These are phyloP conservation scores for Podaxis pistillaris DNA, from an alignment of 768 basidiomycete genomes.

Conservation along the genomic window DNA sequence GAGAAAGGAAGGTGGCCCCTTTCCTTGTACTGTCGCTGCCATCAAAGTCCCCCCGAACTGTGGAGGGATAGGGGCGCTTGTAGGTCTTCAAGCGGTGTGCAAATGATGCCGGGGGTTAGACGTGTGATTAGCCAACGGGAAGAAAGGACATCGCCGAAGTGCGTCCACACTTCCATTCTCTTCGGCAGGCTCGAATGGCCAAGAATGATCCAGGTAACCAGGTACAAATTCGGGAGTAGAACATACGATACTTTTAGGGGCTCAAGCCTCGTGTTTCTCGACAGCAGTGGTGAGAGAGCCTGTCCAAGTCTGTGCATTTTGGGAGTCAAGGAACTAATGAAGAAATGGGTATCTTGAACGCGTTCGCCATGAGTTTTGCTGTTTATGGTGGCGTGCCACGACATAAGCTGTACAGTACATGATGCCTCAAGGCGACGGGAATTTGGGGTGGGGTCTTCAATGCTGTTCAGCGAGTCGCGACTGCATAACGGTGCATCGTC, in stretches of 20 bases:
- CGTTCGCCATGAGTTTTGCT: background rate
- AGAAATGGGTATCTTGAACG: background rate
- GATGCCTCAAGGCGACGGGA: background rate
- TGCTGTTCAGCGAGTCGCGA: no score
- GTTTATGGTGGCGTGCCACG: background rate
- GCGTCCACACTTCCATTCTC: background rate
- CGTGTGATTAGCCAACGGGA: background rate
- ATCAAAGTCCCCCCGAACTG: background rate
- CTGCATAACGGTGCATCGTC: background rate
- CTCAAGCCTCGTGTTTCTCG: background rate
- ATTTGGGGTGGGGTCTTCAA: no score
- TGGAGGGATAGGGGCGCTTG: background rate
- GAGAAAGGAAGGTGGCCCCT: background rate
- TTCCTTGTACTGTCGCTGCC: background rate
- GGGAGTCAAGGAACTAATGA: background rate
- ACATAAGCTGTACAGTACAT: background rate
- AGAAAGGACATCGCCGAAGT: background rate
- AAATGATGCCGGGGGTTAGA: background rate
- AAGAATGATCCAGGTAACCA: no score
- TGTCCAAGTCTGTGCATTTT: background rate
- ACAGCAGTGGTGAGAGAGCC: background rate
- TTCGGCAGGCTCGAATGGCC: background rate
- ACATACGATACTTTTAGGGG: background rate
- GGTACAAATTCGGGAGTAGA: no score
- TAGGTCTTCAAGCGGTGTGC: background rate